Evolutionary conservation across 2,329 filamentous ascomycete species (phyloP).

Genomic region (Xylaria arbuscula): DNA sequence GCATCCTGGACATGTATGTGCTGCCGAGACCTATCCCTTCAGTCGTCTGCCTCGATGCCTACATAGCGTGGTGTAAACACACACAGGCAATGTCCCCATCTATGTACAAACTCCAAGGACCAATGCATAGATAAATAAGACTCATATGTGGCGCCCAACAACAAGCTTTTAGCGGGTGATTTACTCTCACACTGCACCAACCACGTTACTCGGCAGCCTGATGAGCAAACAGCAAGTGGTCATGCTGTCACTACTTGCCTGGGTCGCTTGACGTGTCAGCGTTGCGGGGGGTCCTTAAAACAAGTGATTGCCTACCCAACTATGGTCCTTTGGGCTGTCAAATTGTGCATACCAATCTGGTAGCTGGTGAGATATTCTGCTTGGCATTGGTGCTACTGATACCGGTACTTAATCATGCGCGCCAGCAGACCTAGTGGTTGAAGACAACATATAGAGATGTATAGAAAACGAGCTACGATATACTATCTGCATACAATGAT

Average conservation of each 20-base stretch:
- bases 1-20: slow-evolving; percentile 5
- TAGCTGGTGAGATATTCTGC: no score
- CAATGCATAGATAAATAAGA: slow-evolving; percentile 8
- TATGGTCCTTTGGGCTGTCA: slow-evolving; percentile 1
- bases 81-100: not conserved
- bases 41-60: not conserved
- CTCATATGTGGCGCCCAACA: slow-evolving; percentile 23
- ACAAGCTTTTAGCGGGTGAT: slow-evolving; percentile 12
- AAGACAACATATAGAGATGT: not conserved
- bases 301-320: not conserved
- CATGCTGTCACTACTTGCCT: slow-evolving; percentile 32
- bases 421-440: not conserved
- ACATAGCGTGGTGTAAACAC: not conserved
- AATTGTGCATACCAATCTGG: slow-evolving; percentile 6
- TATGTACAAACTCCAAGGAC: not conserved
- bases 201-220: slow-evolving; percentile 17
- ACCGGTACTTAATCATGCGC: not conserved
- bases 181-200: slow-evolving; percentile 16
- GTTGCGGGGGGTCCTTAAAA: slow-evolving; percentile 19
- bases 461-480: not conserved
- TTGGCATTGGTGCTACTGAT: slow-evolving; percentile 3
- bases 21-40: slow-evolving; percentile 4
- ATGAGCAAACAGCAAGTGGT: slow-evolving; percentile 22
- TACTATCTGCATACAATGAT: no score
- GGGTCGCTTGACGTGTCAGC: slow-evolving; percentile 33